phyloP scores from a whole-genome alignment of 106 monocot species.

The Phalaenopsis aphrodite region DNA sequence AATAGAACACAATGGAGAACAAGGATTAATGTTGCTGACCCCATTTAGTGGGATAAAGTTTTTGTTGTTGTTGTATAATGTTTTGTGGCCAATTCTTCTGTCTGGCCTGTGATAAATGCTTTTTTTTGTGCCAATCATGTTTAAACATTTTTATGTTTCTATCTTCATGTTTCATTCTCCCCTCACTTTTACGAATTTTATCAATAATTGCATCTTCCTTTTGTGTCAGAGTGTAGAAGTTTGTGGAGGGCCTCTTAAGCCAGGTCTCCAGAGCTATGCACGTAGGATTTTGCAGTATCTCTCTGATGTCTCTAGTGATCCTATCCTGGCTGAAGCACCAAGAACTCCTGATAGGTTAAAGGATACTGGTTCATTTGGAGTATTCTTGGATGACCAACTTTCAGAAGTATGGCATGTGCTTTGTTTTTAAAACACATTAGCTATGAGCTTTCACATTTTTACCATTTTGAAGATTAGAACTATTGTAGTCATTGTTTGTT shows the following conservation, averaged over 20 bases:
- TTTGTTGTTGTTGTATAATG: not conserved
- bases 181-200: not conserved
- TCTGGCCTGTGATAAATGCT: not conserved
- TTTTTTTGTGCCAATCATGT: not conserved
- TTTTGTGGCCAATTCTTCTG: not conserved
- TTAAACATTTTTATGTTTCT: not conserved
- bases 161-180: not conserved
- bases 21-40: too few species aligned
- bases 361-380: constrained; percentile 46
- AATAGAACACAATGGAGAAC: too few species aligned
- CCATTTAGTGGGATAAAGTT: too few species aligned
- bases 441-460: not conserved
- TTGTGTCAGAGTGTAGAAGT: constrained; percentile 3
- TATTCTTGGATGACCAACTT: constrained; percentile 45
- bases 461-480: not conserved
- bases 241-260: not conserved
- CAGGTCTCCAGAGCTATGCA: constrained; percentile 60
- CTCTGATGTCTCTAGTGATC: constrained; percentile 11
- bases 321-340: constrained; percentile 56
- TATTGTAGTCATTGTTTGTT: not conserved
- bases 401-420: constrained; percentile 47
- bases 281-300: constrained; percentile 46
- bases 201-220: not conserved
- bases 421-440: constrained; percentile 1
- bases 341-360: constrained; percentile 61